phyloP scores from a whole-genome alignment of 345 rosid species.

The Streptanthus diversifolius region DNA sequence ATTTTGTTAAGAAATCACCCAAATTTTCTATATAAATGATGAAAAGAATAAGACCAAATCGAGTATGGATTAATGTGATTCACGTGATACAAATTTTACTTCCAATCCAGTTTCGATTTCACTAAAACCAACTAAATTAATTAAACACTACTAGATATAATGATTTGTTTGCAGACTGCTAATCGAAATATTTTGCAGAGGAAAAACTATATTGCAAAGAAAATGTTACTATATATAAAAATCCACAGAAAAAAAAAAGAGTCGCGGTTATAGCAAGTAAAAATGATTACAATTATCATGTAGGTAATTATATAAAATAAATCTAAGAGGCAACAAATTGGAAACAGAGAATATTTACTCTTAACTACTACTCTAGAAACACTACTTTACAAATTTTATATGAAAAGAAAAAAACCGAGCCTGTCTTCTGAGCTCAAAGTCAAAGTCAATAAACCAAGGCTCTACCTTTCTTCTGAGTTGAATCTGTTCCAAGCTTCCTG shows the following conservation, averaged over 20 bases:
- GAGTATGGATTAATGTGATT: background rate
- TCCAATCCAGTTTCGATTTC: too few species aligned
- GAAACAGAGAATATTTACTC: background rate
- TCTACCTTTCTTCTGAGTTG: constrained; percentile 86
- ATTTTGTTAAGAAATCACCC: background rate
- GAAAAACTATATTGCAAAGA: background rate
- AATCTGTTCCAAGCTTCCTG: constrained; percentile 98
- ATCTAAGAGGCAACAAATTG: background rate
- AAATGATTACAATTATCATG: background rate
- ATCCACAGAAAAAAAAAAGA: background rate
- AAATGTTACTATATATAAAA: background rate
- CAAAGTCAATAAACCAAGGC: constrained; percentile 11
- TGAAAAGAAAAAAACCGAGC: background rate
- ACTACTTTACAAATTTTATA: background rate
- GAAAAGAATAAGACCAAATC: background rate
- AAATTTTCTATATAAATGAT: background rate
- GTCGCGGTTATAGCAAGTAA: background rate
- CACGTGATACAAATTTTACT: too few species aligned
- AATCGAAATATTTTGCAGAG: background rate
- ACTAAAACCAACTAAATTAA: too few species aligned
- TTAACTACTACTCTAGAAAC: background rate
- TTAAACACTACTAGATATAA: background rate
- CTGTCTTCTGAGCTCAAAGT: background rate
- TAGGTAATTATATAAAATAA: background rate
- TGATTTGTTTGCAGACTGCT: background rate